Base-by-base conservation (phyloP, 768 basidiomycete species). In the Boletus fagicola region DNA sequence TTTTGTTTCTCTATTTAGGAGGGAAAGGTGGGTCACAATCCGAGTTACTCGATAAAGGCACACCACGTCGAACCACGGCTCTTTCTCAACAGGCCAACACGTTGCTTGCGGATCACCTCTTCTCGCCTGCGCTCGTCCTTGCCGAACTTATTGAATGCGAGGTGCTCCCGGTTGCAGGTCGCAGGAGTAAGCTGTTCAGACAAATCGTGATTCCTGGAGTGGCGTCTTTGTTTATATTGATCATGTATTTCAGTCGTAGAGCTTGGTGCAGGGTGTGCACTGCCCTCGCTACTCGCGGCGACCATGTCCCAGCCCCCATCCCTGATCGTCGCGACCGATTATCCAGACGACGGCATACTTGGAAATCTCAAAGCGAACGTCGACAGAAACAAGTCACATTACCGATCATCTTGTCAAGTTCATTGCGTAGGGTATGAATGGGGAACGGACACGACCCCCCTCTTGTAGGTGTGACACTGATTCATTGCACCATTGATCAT, bases 91-190 rank as follows among this genome's bases (percentile, higher is more conserved):
- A 88, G 86, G 84, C 87, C 30, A 87, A 83, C 58, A 87, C 85
- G 15, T 76, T 88, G 11, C 75, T 90, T 22, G 88, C 87, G 49
- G 87, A 90, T 69, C 85, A 87, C 59, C 75, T 89, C 4, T 90
- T 89, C 67, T 89, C 85, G 39, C 87, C 86, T 16, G 80, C 82
- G 10, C 75, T 90, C 9, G 78, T 85, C 54, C 76, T 90, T 18
- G 84, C 85, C 3, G 86, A 90, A 65, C 73, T 78, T 28, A 83
- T 91, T 11, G 86, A 90, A 69, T 68, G 78, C 53, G 77, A 78
- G 0, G 64, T 82, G 6, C 66, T 91, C 9, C 72, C 75, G 16
- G 68, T 81, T 2, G 59, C 60, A 4, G 72, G 73, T 13, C 72
- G 70, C 54, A 77, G 75, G 47, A 78, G 86, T 82, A 50, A 44